phyloP scores from a whole-genome alignment of 352 stramenopile genomes.

The Pythium aquatile region DNA sequence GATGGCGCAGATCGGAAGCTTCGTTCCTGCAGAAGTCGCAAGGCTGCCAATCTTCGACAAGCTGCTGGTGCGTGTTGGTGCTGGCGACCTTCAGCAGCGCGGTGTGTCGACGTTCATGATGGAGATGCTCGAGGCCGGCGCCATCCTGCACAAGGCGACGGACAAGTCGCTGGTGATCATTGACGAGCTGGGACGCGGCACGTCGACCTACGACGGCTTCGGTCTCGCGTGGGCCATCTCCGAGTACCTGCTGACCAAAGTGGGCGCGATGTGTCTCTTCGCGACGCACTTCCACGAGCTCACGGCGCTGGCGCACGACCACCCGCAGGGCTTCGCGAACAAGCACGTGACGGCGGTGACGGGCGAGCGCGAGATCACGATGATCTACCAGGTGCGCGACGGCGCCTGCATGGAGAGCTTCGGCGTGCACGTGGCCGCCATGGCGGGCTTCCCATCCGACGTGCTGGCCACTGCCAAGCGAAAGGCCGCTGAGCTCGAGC shows the following conservation, averaged over 20 bases:
- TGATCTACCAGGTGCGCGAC: constrained; percentile 91
- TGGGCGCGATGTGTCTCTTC: constrained; percentile 90
- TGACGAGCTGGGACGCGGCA: constrained; percentile 98
- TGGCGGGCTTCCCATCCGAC: constrained; percentile 93
- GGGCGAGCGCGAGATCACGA: constrained; percentile 82
- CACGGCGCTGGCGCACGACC: constrained; percentile 88
- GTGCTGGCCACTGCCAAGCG: constrained; percentile 93
- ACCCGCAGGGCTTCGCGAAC: constrained; percentile 88
- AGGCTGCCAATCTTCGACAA: constrained; percentile 95
- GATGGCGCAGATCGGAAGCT: constrained; percentile 97
- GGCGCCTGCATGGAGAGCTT: constrained; percentile 98
- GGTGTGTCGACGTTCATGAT: constrained; percentile 99
- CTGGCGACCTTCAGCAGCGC: constrained; percentile 95
- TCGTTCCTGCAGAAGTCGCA: constrained; percentile 92
- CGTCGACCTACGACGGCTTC: constrained; percentile 98
- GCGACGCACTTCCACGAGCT: constrained; percentile 99
- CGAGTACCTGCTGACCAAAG: constrained; percentile 94
- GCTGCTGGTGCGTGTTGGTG: constrained; percentile 95
- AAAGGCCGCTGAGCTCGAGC: constrained; percentile 95
- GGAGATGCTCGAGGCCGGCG: constrained; percentile 98
- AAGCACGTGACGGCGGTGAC: constrained; percentile 95
- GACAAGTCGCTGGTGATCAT: constrained; percentile 97
- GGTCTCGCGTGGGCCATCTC: constrained; percentile 97
- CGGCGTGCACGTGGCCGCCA: constrained; percentile 97
- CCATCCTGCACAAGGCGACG: constrained; percentile 95